Conservation (phyloP, 495 filamentous ascomycete genomes). For the Daldinia caldariorum region DNA sequence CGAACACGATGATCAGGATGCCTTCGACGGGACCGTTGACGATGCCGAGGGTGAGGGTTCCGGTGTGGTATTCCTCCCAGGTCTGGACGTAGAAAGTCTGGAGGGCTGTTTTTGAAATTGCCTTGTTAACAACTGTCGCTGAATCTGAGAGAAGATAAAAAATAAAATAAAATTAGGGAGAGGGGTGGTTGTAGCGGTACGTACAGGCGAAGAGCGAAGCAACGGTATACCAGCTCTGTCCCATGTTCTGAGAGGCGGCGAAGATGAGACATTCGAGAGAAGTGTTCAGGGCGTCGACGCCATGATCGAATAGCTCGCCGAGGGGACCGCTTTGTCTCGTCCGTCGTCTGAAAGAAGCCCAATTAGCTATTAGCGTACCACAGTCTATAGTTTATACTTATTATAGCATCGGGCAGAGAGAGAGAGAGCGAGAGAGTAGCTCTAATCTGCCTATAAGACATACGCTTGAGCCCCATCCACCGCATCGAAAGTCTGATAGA, state of each 20-base stretch:
- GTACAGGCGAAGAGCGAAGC: constrained; percentile 83
- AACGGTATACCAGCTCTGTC: constrained; percentile 90
- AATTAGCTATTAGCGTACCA: constrained; percentile 43
- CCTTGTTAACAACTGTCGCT: constrained; percentile 35
- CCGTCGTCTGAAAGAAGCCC: constrained; percentile 66
- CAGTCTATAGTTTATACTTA: not conserved
- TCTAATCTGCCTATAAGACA: constrained; percentile 43
- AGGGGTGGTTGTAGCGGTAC: constrained; percentile 28
- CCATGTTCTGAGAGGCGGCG: constrained; percentile 88
- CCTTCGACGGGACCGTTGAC: constrained; percentile 97
- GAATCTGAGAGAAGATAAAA: not conserved
- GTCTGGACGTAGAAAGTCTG: constrained; percentile 98
- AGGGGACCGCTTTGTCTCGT: constrained; percentile 92
- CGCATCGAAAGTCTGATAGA: constrained; percentile 98
- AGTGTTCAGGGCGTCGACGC: constrained; percentile 96
- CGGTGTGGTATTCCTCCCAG: constrained; percentile 99
- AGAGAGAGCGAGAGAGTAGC: not conserved
- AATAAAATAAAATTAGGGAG: not conserved
- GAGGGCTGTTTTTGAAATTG: constrained; percentile 59
- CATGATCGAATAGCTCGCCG: constrained; percentile 97
- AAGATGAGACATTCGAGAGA: constrained; percentile 94
- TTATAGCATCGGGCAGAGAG: too few species aligned
- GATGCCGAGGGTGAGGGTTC: constrained; percentile 90
- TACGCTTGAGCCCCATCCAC: constrained; percentile 95
- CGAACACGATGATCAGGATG: constrained; percentile 80